These are phyloP conservation scores for Juglanconis oblonga DNA, from an alignment of 2,329 filamentous ascomycete genomes.

Conservation along the genomic window DNA sequence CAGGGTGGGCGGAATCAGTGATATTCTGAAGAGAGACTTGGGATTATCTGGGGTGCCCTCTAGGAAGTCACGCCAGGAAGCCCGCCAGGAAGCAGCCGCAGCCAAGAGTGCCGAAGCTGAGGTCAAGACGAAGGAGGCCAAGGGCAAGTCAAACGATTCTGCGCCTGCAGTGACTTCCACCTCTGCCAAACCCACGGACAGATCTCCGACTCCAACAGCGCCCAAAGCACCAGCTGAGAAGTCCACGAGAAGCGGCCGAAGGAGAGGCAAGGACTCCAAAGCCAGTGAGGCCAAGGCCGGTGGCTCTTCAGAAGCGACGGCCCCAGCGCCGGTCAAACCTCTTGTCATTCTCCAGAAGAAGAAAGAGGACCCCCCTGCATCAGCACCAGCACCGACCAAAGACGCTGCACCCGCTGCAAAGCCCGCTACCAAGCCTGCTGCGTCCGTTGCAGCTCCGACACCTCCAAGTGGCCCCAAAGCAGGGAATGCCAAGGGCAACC, in stretches of 20 bases:
- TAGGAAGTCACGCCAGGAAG: constrained; percentile 57
- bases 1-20: constrained; percentile 51
- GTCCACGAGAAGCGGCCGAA: constrained; percentile 19
- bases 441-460: constrained; percentile 21
- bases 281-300: constrained; percentile 24
- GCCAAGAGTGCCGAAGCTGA: constrained; percentile 45
- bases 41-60: constrained; percentile 63
- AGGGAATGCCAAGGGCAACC: constrained; percentile 18
- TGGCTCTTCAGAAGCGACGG: constrained; percentile 23
- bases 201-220: constrained; percentile 24
- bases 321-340: constrained; percentile 29
- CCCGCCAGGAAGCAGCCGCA: constrained; percentile 35
- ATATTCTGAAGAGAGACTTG: constrained; percentile 64
- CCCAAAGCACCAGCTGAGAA: constrained; percentile 25
- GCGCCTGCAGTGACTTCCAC: constrained; percentile 20
- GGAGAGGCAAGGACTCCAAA: constrained; percentile 18
- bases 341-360: constrained; percentile 38
- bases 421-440: constrained; percentile 23
- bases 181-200: constrained; percentile 11
- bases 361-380: constrained; percentile 25
- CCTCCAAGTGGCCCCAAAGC: constrained; percentile 25
- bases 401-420: constrained; percentile 17
- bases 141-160: constrained; percentile 18
- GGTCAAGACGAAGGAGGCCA: constrained; percentile 38
- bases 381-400: constrained; percentile 22